Evolutionary conservation across 805 yeast species (phyloP).

Genomic region (Metschnikowia sp.): DNA sequence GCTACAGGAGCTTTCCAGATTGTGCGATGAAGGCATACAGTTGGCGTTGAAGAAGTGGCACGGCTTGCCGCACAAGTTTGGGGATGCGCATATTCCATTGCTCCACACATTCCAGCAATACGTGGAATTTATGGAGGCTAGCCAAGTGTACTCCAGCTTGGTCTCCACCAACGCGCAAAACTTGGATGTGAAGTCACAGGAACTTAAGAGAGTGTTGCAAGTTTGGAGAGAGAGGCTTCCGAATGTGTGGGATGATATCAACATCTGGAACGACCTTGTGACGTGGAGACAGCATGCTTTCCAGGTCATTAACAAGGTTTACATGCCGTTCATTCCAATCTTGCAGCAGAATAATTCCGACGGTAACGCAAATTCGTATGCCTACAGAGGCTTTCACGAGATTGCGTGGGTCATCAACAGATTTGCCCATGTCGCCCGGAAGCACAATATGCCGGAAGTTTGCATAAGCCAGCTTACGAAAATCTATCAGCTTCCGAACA

Average conservation of each 20-base stretch:
- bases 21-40: constrained; percentile 96
- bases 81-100: constrained; percentile 83
- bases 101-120: constrained; percentile 95
- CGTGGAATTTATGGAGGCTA: constrained; percentile 96
- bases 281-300: constrained; percentile 99
- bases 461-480: constrained; percentile 89
- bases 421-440: constrained; percentile 97
- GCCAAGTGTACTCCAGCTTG: constrained; percentile 85
- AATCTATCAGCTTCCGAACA: constrained; percentile 93
- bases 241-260: constrained; percentile 95
- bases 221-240: constrained; percentile 99
- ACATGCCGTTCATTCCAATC: constrained; percentile 87
- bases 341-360: constrained; percentile 66
- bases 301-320: constrained; percentile 90
- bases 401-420: constrained; percentile 98
- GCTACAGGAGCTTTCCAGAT: constrained; percentile 75
- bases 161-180: constrained; percentile 90
- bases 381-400: constrained; percentile 96
- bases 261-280: constrained; percentile 94
- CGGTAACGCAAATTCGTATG: constrained; percentile 82
- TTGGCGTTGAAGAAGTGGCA: constrained; percentile 90
- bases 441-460: constrained; percentile 95
- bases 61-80: constrained; percentile 72
- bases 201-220: constrained; percentile 86
- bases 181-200: constrained; percentile 89